Base-by-base conservation (phyloP, 129 eudicot genomes). In the Solidago caesia region DNA sequence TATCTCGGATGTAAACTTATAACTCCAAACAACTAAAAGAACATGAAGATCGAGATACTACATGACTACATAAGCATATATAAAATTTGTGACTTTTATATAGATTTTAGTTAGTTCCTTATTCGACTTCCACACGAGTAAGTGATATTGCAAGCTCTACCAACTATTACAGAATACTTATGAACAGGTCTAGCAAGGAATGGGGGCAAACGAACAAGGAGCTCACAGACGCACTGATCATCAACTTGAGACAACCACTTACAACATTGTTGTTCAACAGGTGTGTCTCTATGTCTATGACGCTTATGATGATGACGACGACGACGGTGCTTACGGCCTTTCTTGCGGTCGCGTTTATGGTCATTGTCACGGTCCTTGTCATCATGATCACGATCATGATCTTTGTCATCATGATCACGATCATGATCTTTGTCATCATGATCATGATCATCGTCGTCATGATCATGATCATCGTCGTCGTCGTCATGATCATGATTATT, bases 111-210 rank as follows among this genome's bases (percentile, higher is more conserved):
- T 56, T 56, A 79, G 43, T 64, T 39, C 71, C 67, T 77, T 48
- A 89, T 67, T 65, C 86, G 77, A 73, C 97, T 81, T 45, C 85
- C 83, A 55, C 98, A 93, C 43, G 68, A 27, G 75, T 82, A 93
- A 6, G 88, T 85, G 52, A 90, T 86, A 27, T 59, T 49, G 82
- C 98, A 93, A 8, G 83, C 49, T 1, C 67, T 63, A 63, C 78
- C 86, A 5, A 93, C 96, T 13, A 4, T n/a, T 14, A 93, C 83
- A 6, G 84, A 72, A 72, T 83, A 88, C 70, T 77, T 59, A 66
- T 93, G 98, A 25, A 78, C 78, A 13, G 92, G 97, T 85, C 75
- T 86, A 12, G 96, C 73, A 26, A 93, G 97, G 67, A 93, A 90
- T 5, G 76, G 74, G 6, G 98, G 97, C 82, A 93, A 78, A 49